Conservation (phyloP, 2,329 filamentous ascomycete species). For the Sarocladium brachiariae region DNA sequence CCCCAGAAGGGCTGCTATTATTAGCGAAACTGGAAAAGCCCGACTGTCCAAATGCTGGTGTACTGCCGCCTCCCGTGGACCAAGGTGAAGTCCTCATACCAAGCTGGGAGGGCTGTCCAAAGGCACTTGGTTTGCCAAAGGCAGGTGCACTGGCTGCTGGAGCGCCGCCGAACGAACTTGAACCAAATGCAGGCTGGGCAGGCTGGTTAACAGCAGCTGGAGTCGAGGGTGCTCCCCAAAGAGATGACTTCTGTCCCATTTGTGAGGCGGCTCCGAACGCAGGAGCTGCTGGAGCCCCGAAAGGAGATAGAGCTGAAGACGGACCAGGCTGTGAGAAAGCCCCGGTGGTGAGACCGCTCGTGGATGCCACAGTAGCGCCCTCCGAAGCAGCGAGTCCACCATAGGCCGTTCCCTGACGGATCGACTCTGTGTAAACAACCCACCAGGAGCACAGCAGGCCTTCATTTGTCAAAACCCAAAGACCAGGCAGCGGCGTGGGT, state of each 20-base stretch:
- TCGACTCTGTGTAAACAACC: constrained; percentile 83
- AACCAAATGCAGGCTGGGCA: constrained; percentile 35
- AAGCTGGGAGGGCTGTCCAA: constrained; percentile 45
- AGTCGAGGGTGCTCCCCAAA: constrained; percentile 37
- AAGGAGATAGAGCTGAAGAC: constrained; percentile 26
- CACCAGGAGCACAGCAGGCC: constrained; percentile 84
- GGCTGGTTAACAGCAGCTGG: constrained; percentile 19
- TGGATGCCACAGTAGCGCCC: constrained; percentile 17
- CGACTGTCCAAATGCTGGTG: constrained; percentile 49
- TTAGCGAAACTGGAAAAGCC: constrained; percentile 38
- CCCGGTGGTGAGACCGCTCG: constrained; percentile 17
- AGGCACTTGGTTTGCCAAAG: constrained; percentile 44
- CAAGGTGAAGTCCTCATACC: constrained; percentile 48
- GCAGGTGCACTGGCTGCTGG: constrained; percentile 31
- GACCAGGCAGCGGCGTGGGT: constrained; percentile 69
- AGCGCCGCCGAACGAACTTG: constrained; percentile 35
- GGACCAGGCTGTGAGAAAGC: constrained; percentile 15
- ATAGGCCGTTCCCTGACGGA: constrained; percentile 67
- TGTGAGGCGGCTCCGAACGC: constrained; percentile 41
- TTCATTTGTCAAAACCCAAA: constrained; percentile 83
- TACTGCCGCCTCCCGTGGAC: constrained; percentile 27
- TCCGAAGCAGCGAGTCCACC: constrained; percentile 55
- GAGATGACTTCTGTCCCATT: constrained; percentile 44
- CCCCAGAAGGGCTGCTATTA: constrained; percentile 18
- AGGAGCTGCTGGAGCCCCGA: constrained; percentile 28